These are phyloP conservation scores for Claviceps arundinis DNA, from an alignment of 2,329 filamentous ascomycete genomes.

Conservation along the genomic window DNA sequence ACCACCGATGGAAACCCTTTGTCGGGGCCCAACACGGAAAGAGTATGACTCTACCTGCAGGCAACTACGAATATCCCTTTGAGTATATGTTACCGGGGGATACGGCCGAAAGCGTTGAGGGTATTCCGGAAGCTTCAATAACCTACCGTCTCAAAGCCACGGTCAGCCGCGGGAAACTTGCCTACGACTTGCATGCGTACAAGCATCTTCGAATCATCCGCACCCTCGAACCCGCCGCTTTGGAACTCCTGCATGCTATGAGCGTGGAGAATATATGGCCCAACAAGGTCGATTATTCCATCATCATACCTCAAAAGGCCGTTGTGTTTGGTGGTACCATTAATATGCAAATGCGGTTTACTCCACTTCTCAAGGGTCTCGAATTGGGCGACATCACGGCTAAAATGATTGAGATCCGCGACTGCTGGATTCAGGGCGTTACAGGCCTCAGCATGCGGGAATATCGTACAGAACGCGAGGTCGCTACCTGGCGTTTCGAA, in stretches of 20 bases:
- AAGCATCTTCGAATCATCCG: constrained; percentile 69
- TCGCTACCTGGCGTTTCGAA: constrained; percentile 45
- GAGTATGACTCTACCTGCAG: constrained; percentile 48
- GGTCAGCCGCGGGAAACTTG: constrained; percentile 73
- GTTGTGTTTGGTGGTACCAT: constrained; percentile 86
- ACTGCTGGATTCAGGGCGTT: constrained; percentile 41
- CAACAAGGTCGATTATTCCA: constrained; percentile 93
- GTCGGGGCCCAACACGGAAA: constrained; percentile 37
- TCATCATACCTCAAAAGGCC: constrained; percentile 85
- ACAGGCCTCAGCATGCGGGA: constrained; percentile 35
- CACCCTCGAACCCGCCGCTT: constrained; percentile 60
- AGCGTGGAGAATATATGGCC: constrained; percentile 96
- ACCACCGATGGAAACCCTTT: constrained; percentile 58
- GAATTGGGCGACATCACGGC: constrained; percentile 72
- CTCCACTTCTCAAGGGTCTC: constrained; percentile 78
- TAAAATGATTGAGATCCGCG: constrained; percentile 67
- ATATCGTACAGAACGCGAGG: constrained; percentile 51
- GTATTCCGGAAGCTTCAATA: constrained; percentile 71
- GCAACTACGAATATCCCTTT: constrained; percentile 78
- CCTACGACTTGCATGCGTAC: constrained; percentile 70
- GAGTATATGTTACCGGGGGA: constrained; percentile 58
- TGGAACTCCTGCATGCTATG: constrained; percentile 78
- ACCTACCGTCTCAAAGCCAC: constrained; percentile 87
- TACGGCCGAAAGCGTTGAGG: constrained; percentile 80
- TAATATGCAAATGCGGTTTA: constrained; percentile 72